Conservation (phyloP, 2,329 filamentous ascomycete genomes). For the Coniella lustricola region DNA sequence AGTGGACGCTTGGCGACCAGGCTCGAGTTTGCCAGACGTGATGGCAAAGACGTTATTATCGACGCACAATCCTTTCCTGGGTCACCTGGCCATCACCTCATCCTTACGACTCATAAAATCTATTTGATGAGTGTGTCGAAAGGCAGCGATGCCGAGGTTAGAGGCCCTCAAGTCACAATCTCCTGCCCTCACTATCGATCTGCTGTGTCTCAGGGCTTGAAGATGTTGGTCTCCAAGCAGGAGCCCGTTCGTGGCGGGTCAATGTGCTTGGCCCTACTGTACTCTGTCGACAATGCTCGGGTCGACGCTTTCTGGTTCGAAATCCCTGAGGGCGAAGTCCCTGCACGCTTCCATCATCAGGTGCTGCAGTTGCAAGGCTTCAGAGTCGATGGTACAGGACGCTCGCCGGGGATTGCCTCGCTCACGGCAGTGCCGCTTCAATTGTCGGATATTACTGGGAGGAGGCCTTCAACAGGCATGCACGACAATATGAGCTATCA, state of each 20-base stretch:
- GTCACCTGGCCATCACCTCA: slow-evolving; percentile 43
- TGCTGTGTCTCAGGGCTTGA: slow-evolving; percentile 30
- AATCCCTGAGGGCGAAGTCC: slow-evolving; percentile 17
- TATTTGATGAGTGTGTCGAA: slow-evolving; percentile 38
- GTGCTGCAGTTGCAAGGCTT: slow-evolving; percentile 15
- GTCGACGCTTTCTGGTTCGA: slow-evolving; percentile 31
- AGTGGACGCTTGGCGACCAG: slow-evolving; percentile 5
- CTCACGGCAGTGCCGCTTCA: slow-evolving; percentile 8
- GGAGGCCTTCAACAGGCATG: neutral
- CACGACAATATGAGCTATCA: slow-evolving; percentile 22
- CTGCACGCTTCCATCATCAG: slow-evolving; percentile 32
- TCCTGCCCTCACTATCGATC: slow-evolving; percentile 39
- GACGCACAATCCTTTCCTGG: slow-evolving; percentile 44
- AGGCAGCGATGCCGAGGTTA: slow-evolving; percentile 4
- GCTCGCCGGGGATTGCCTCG: slow-evolving; percentile 3
- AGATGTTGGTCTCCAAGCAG: slow-evolving; percentile 26
- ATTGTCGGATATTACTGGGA: neutral
- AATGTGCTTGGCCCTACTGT: slow-evolving; percentile 27
- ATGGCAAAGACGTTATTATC: slow-evolving; percentile 40
- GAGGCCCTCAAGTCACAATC: slow-evolving; percentile 26
- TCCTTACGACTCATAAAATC: slow-evolving; percentile 50
- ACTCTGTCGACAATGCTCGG: slow-evolving; percentile 26
- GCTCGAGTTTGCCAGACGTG: slow-evolving; percentile 21
- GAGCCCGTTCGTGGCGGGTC: slow-evolving; percentile 2
- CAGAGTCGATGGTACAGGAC: neutral